These are phyloP conservation scores for Ceratobasidium sp. DNA, from an alignment of 1,284 basidiomycete genomes.

Conservation along the genomic window DNA sequence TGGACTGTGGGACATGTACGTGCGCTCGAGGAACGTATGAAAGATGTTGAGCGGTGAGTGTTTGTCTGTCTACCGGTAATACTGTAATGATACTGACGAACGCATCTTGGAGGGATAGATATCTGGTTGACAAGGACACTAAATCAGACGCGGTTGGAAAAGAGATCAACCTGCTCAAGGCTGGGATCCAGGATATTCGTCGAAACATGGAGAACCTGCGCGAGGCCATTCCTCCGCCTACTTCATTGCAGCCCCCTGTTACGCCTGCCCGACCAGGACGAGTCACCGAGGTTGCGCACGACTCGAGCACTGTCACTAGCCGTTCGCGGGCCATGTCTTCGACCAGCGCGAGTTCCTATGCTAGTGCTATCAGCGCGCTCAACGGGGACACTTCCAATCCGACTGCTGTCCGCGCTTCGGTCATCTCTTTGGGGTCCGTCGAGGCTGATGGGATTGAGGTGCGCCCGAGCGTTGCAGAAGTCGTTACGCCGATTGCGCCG, in stretches of 20 bases:
- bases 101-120: slow-evolving; percentile 41
- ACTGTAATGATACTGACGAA: slow-evolving; percentile 23
- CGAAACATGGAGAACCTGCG: slow-evolving; percentile 37
- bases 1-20: slow-evolving; percentile 87
- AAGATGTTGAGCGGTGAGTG: slow-evolving; percentile 81
- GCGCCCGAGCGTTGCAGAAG: slow-evolving; percentile 42
- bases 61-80: not conserved
- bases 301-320: slow-evolving; percentile 8
- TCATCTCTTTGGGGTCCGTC: slow-evolving; percentile 40
- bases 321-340: slow-evolving; percentile 41
- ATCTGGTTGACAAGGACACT: slow-evolving; percentile 78
- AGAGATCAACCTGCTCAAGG: slow-evolving; percentile 51
- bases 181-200: slow-evolving; percentile 39
- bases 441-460: slow-evolving; percentile 39
- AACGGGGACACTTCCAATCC: slow-evolving; percentile 37
- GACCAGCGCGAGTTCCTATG: slow-evolving; percentile 41
- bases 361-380: slow-evolving; percentile 38
- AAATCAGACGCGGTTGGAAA: slow-evolving; percentile 59
- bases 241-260: slow-evolving; percentile 4
- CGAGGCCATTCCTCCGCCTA: slow-evolving; percentile 32
- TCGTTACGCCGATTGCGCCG: slow-evolving; percentile 31
- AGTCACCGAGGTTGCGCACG: slow-evolving; percentile 26
- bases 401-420: slow-evolving; percentile 34
- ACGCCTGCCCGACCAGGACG: slow-evolving; percentile 19
- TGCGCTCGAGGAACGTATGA: slow-evolving; percentile 85